Percentiles rank a stretch among this genome's conserved stretches.
These are phyloP conservation scores for Cyberlindnera xylosilytica DNA, from an alignment of 805 yeast species.

Conservation along the genomic window DNA sequence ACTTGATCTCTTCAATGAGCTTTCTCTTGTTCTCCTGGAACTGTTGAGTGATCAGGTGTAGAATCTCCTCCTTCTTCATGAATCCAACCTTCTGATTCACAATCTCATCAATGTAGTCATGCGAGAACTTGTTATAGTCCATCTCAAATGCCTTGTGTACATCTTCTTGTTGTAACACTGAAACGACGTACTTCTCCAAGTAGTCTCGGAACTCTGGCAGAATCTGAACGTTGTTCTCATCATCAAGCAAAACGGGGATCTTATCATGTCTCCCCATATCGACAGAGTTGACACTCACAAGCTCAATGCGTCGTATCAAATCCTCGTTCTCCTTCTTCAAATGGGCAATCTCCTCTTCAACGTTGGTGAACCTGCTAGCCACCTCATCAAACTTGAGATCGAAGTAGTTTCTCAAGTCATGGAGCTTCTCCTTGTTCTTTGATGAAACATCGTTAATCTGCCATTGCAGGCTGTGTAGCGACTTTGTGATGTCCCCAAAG, in stretches of 20 bases:
- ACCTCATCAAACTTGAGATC: slow-evolving; percentile 21
- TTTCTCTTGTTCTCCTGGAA: slow-evolving; percentile 24
- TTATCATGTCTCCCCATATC: slow-evolving; percentile 7
- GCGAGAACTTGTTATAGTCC: slow-evolving; percentile 14
- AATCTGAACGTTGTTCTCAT: slow-evolving; percentile 16
- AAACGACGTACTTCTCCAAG: slow-evolving; percentile 13
- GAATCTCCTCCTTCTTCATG: slow-evolving; percentile 22
- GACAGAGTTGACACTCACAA: too few species aligned
- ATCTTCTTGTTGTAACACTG: slow-evolving; percentile 4
- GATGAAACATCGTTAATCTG: slow-evolving; percentile 24
- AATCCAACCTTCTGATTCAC: slow-evolving; percentile 19
- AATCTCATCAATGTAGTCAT: slow-evolving; percentile 19
- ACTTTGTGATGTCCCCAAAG: slow-evolving; percentile 21
- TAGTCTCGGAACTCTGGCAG: slow-evolving; percentile 24
- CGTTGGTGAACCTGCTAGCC: slow-evolving; percentile 5
- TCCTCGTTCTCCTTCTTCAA: slow-evolving; percentile 10
- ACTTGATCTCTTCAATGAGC: slow-evolving; percentile 23
- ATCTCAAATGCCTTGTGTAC: slow-evolving; percentile 10
- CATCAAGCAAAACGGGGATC: slow-evolving; percentile 22
- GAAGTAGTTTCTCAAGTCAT: slow-evolving; percentile 20
- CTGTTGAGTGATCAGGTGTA: slow-evolving; percentile 18
- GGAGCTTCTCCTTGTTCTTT: slow-evolving; percentile 18
- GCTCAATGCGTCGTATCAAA: slow-evolving; percentile 11
- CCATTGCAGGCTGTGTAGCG: slow-evolving; percentile 22
- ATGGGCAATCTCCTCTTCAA: slow-evolving; percentile 10